A percentile compares a stretch with the other conserved stretches of the same genome.
These are phyloP conservation scores for Lagenidium sp. DNA, from an alignment of 352 stramenopile genomes.

Conservation along the genomic window DNA sequence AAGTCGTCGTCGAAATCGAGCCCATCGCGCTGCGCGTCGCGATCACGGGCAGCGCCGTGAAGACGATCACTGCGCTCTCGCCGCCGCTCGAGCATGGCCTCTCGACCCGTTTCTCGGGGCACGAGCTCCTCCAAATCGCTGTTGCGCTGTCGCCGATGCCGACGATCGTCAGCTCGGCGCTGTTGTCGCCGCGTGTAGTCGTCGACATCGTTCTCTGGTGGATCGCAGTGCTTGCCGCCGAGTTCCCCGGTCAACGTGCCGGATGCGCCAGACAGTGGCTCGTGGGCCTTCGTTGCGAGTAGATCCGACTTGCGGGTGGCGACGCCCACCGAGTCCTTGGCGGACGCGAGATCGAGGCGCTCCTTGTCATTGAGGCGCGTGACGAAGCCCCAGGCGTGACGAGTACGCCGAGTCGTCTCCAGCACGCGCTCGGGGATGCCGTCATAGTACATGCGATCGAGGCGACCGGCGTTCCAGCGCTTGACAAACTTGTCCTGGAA, in stretches of 20 bases:
- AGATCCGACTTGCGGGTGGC: slow-evolving; percentile 47
- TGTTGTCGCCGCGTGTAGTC: slow-evolving; percentile 13
- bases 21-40: slow-evolving; percentile 50
- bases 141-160: slow-evolving; percentile 28
- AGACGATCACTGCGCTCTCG: slow-evolving; percentile 29
- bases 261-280: neutral
- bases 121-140: slow-evolving; percentile 47
- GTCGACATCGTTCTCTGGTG: slow-evolving; percentile 16
- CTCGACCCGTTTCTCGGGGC: slow-evolving; percentile 50
- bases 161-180: slow-evolving; percentile 5
- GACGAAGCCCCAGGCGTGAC: slow-evolving; percentile 61
- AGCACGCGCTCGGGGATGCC: slow-evolving; percentile 50
- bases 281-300: slow-evolving; percentile 7
- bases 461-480: slow-evolving; percentile 50
- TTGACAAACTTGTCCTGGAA: slow-evolving; percentile 50
- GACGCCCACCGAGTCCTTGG: slow-evolving; percentile 65
- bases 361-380: slow-evolving; percentile 49
- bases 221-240: neutral
- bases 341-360: slow-evolving; percentile 39
- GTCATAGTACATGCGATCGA: slow-evolving; percentile 57
- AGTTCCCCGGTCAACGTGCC: neutral
- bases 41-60: slow-evolving; percentile 50
- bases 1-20: slow-evolving; percentile 63
- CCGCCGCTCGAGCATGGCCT: slow-evolving; percentile 53
- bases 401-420: slow-evolving; percentile 59